Conservation (phyloP, 2,329 filamentous ascomycete species). For the Botrytis medusae region DNA sequence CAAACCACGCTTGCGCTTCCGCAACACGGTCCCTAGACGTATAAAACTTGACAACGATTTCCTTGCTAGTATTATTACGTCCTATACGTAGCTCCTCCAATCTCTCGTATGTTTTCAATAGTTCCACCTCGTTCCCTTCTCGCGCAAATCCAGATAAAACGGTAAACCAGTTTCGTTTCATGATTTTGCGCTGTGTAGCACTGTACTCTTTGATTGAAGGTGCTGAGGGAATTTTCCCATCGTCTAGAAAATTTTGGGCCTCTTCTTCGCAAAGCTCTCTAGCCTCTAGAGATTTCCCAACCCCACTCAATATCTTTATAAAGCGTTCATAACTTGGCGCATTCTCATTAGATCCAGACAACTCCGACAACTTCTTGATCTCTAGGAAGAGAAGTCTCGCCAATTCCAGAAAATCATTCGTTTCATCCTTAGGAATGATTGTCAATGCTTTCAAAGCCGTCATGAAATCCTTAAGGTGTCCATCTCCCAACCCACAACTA, state of each 20-base stretch:
- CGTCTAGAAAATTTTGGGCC: background rate
- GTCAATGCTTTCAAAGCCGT: constrained; percentile 26
- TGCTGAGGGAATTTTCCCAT: background rate
- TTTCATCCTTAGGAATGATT: constrained; percentile 32
- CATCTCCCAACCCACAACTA: constrained; percentile 27
- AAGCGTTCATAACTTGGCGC: constrained; percentile 7
- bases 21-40: constrained; percentile 55
- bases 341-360: constrained; percentile 5
- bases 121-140: constrained; percentile 57
- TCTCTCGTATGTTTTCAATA: constrained; percentile 55
- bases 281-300: constrained; percentile 34
- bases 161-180: constrained; percentile 45
- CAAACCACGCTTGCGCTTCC: constrained; percentile 69
- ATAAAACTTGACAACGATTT: constrained; percentile 62
- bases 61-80: constrained; percentile 49
- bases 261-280: constrained; percentile 26
- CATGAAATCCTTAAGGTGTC: constrained; percentile 25
- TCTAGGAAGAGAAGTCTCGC: constrained; percentile 33
- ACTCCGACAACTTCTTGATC: constrained; percentile 19
- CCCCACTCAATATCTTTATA: constrained; percentile 26
- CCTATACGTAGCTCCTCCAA: constrained; percentile 50
- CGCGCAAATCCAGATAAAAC: constrained; percentile 61
- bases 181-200: constrained; percentile 28
- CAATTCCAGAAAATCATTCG: constrained; percentile 24
- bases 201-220: background rate